These are phyloP conservation scores for Pezicula neosporulosa DNA, from an alignment of 2,329 filamentous ascomycete species.

Conservation along the genomic window DNA sequence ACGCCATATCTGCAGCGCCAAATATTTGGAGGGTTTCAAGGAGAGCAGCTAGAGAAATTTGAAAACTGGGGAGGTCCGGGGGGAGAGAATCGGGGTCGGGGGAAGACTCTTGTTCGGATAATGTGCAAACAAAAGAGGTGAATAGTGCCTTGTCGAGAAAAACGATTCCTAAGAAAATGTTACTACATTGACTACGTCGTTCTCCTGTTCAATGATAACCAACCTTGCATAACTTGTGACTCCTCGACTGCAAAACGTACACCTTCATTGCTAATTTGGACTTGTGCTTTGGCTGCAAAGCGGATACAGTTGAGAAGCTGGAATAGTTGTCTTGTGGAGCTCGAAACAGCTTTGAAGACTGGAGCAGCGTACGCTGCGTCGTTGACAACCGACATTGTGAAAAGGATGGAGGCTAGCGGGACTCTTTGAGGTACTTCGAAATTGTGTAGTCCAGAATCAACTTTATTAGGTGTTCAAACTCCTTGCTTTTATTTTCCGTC, in stretches of 20 bases:
- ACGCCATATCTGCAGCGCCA: slow-evolving; percentile 70
- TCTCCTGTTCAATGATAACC: slow-evolving; percentile 15
- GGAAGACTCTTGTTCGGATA: slow-evolving; percentile 33
- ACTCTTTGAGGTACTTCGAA: not conserved
- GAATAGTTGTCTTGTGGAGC: slow-evolving; percentile 73
- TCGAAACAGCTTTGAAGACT: slow-evolving; percentile 73
- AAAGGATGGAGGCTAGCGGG: not conserved
- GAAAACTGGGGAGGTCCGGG: slow-evolving; percentile 64
- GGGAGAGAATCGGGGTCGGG: slow-evolving; percentile 33
- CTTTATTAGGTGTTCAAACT: slow-evolving; percentile 8
- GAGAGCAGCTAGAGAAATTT: slow-evolving; percentile 81
- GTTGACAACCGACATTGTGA: slow-evolving; percentile 24
- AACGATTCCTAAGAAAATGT: slow-evolving; percentile 54
- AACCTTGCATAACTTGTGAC: slow-evolving; percentile 87
- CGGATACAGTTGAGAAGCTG: slow-evolving; percentile 56
- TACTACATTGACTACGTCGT: slow-evolving; percentile 9
- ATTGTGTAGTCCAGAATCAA: not conserved
- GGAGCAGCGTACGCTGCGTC: slow-evolving; percentile 34
- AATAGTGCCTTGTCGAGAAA: slow-evolving; percentile 90
- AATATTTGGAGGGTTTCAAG: slow-evolving; percentile 96
- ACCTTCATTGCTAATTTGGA: slow-evolving; percentile 81
- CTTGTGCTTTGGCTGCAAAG: slow-evolving; percentile 51
- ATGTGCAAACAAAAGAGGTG: slow-evolving; percentile 74
- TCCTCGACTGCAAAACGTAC: slow-evolving; percentile 88
- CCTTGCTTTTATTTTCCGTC: slow-evolving; percentile 26